Conservation (phyloP, 352 stramenopile species). For the Phytopythium sindhum region DNA sequence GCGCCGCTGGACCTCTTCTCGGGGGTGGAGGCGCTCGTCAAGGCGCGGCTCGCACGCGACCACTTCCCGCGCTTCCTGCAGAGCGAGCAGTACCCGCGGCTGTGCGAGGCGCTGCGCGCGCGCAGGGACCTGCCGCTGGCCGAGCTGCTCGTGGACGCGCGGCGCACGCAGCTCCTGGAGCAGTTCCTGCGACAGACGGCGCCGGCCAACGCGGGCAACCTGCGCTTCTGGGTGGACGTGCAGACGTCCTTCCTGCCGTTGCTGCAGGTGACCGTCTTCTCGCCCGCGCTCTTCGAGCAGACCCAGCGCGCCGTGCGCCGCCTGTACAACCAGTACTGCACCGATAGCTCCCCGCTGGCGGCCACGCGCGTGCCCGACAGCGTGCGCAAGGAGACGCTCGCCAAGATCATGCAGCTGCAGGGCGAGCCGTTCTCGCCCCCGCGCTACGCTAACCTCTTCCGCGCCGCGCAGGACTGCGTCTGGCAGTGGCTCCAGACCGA, state of each 20-base stretch:
- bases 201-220: conserved; percentile 37
- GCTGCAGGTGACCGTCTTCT: conserved; percentile 59
- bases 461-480: conserved; percentile 65
- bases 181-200: conserved; percentile 35
- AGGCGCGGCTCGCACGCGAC: conserved; percentile 38
- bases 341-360: conserved; percentile 22
- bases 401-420: conserved; percentile 67
- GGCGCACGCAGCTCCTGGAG: conserved; percentile 53
- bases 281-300: conserved; percentile 69
- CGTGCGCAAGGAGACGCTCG: conserved; percentile 55
- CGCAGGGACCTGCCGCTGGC: conserved; percentile 57
- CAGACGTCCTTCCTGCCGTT: conserved; percentile 69
- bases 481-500: conserved; percentile 65
- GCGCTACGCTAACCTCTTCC: conserved; percentile 65
- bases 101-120: conserved; percentile 53
- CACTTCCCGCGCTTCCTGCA: conserved; percentile 52
- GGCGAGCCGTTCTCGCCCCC: conserved; percentile 72
- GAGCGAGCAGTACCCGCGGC: conserved; percentile 37
- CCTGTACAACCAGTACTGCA: conserved; percentile 66
- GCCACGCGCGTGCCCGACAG: conserved; percentile 43
- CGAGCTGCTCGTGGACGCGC: conserved; percentile 55
- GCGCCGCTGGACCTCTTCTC: conserved; percentile 59
- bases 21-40: conserved; percentile 52
- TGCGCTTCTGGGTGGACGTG: conserved; percentile 74
- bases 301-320: conserved; percentile 59